Conservation (phyloP, 495 filamentous ascomycete genomes). For the Halenospora varia region DNA sequence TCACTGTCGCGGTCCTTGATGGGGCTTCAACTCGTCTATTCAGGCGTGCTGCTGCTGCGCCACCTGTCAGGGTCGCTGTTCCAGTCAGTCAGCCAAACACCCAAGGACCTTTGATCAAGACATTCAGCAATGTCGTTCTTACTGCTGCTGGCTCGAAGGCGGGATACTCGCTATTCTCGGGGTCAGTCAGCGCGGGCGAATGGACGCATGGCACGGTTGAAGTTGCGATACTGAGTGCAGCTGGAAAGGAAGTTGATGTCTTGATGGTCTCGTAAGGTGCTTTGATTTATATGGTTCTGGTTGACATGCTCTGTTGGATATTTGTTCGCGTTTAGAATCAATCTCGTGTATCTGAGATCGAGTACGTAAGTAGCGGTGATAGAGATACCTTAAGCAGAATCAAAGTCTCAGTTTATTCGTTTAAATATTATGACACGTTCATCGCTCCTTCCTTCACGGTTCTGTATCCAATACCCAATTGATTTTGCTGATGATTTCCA, state of each 20-base stretch:
- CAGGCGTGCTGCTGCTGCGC: not conserved
- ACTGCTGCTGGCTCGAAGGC: not conserved
- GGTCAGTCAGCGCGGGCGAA: constrained; percentile 3
- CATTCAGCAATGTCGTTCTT: constrained; percentile 6
- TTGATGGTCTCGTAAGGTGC: not conserved
- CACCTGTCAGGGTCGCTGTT: constrained; percentile 19
- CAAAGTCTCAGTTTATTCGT: too few relatives aligned
- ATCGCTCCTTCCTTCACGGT: too few relatives aligned
- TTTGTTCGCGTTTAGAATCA: too few relatives aligned
- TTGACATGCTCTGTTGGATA: too few relatives aligned
- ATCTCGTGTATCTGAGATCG: too few relatives aligned
- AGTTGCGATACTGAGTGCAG: constrained; percentile 1
- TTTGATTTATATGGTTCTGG: not conserved
- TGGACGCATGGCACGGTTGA: not conserved
- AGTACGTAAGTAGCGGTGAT: too few relatives aligned
- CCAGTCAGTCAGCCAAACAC: constrained; percentile 29
- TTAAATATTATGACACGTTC: too few relatives aligned
- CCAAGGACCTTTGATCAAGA: constrained; percentile 25
- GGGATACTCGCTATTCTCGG: constrained; percentile 7
- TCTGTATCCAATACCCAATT: too few relatives aligned
- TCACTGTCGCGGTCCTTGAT: constrained; percentile 22
- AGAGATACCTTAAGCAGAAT: too few relatives aligned
- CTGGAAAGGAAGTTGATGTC: constrained; percentile 10
- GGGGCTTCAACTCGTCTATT: too few relatives aligned
- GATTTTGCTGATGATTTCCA: too few relatives aligned